Evolutionary conservation across 164 flowering plant genomes (phyloP).

Genomic region (Magnolia officinalis): DNA sequence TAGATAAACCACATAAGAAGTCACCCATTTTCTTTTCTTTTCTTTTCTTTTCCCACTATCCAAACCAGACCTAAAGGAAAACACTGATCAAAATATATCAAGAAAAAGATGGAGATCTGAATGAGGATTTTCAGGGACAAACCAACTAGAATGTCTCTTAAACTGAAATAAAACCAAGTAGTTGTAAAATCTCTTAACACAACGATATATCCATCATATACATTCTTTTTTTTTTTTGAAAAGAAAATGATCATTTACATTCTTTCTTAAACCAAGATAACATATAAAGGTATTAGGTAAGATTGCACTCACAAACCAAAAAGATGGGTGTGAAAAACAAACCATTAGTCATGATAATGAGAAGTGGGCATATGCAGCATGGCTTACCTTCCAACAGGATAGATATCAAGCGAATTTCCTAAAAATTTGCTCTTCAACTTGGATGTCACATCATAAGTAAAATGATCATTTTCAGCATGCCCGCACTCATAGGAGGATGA

Average conservation of each 20-base stretch:
- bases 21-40: too few species aligned
- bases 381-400: slow-evolving; percentile 75
- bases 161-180: too few species aligned
- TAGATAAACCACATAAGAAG: too few species aligned
- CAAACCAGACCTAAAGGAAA: too few species aligned
- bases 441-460: slow-evolving; percentile 74
- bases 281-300: too few species aligned
- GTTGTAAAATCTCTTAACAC: too few species aligned
- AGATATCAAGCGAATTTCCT: slow-evolving; percentile 75
- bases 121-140: not conserved
- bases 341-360: not conserved
- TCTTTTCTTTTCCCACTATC: too few species aligned
- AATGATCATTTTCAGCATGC: slow-evolving; percentile 89
- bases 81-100: not conserved
- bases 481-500: slow-evolving; percentile 92
- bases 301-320: not conserved
- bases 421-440: slow-evolving; percentile 74
- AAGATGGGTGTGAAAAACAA: not conserved
- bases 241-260: too few species aligned
- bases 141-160: not conserved
- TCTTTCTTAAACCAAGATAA: too few species aligned
- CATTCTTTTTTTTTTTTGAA: too few species aligned
- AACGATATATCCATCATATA: too few species aligned
- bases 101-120: not conserved
- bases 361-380: not conserved